Percentiles rank a stretch among this genome's conserved stretches.
phyloP scores from a whole-genome alignment of 805 yeast genomes.

The Hanseniaspora thailandica region DNA sequence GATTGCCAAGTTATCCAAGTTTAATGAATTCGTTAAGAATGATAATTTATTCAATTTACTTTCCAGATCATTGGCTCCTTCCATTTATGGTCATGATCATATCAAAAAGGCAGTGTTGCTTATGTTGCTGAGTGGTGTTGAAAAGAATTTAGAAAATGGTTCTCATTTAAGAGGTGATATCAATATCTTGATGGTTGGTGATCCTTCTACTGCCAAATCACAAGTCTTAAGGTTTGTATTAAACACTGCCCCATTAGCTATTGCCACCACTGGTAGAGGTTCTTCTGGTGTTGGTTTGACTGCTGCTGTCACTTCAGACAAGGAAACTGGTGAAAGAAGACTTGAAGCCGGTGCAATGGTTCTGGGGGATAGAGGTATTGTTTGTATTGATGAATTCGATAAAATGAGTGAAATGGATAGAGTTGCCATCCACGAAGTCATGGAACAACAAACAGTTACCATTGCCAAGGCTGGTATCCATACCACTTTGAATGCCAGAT shows the following conservation, averaged over 20 bases:
- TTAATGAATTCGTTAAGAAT: constrained; percentile 47
- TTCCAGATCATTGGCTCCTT: constrained; percentile 84
- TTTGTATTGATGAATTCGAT: constrained; percentile 97
- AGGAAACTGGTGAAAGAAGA: constrained; percentile 92
- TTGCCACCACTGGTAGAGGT: constrained; percentile 97
- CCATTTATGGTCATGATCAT: constrained; percentile 84
- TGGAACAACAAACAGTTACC: constrained; percentile 98
- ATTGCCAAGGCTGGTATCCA: constrained; percentile 98
- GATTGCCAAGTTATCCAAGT: constrained; percentile 66
- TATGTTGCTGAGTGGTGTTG: constrained; percentile 88
- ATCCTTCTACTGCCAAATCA: constrained; percentile 96
- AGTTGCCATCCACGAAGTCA: constrained; percentile 97
- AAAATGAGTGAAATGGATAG: constrained; percentile 95
- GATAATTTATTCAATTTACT: constrained; percentile 63
- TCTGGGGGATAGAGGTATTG: constrained; percentile 90
- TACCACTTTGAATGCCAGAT: constrained; percentile 91
- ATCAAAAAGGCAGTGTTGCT: constrained; percentile 83
- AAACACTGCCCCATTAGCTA: constrained; percentile 88
- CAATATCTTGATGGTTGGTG: constrained; percentile 92
- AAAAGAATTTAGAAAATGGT: constrained; percentile 86
- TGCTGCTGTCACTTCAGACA: constrained; percentile 93
- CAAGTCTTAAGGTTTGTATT: constrained; percentile 90
- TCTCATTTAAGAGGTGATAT: constrained; percentile 97
- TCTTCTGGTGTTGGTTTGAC: constrained; percentile 99
- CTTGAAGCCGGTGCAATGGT: constrained; percentile 99